A percentile compares a stretch with the other conserved stretches of the same genome.
phyloP scores from a whole-genome alignment of 2,329 filamentous ascomycete genomes.

The Aphanocladium album region DNA sequence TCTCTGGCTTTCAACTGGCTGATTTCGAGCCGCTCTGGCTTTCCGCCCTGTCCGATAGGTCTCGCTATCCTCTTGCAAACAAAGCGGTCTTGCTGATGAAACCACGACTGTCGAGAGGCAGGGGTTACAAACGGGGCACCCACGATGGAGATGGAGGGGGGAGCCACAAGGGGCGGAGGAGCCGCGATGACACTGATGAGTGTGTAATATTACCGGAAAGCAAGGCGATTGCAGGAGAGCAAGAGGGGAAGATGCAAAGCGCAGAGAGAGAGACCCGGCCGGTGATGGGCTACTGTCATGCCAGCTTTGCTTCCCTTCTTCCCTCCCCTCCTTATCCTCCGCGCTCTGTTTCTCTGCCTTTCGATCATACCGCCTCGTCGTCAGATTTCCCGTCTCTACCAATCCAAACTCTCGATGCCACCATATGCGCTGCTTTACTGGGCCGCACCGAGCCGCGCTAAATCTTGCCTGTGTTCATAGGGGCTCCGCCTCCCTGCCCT shows the following conservation, averaged over 20 bases:
- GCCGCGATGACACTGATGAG: neutral
- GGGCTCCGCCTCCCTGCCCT: neutral
- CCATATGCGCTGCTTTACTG: constrained; percentile 11
- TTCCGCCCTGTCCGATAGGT: too few species aligned
- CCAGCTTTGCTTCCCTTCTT: too few species aligned
- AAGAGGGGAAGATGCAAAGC: neutral
- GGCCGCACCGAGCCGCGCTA: constrained; percentile 2
- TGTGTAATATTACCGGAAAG: neutral
- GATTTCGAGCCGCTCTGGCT: neutral
- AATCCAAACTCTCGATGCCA: constrained; percentile 2
- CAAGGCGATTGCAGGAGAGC: neutral
- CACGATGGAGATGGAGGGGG: too few species aligned
- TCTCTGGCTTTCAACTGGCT: neutral
- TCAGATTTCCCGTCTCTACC: neutral
- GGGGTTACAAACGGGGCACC: constrained; percentile 1
- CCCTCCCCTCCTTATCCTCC: too few species aligned
- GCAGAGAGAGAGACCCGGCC: neutral
- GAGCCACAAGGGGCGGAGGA: neutral
- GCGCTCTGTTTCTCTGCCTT: neutral
- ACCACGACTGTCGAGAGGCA: neutral
- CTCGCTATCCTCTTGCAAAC: too few species aligned
- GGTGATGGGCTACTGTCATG: too few species aligned
- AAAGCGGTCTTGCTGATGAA: neutral
- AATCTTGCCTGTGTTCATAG: neutral
- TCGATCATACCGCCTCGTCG: neutral